phyloP scores from a whole-genome alignment of 208 protist genomes.

The Wallacemonas sp. region DNA sequence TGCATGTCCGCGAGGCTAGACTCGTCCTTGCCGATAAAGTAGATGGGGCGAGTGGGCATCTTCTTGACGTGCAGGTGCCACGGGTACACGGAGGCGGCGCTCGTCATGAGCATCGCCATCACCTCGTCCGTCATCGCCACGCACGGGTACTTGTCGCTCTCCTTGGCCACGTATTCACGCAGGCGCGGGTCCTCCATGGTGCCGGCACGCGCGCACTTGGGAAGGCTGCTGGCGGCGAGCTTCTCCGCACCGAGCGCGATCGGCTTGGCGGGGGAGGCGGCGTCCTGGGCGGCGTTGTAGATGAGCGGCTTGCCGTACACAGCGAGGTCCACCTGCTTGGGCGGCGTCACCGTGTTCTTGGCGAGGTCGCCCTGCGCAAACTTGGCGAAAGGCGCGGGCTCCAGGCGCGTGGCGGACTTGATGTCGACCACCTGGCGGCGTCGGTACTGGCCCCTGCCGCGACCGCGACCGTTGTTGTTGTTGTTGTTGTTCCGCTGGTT shows the following conservation, averaged over 20 bases:
- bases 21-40: conserved; percentile 64
- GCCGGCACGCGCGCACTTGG: conserved; percentile 36
- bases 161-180: conserved; percentile 44
- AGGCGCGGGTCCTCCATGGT: conserved; percentile 54
- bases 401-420: conserved; percentile 14
- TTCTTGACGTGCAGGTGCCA: conserved; percentile 82
- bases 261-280: conserved; percentile 39
- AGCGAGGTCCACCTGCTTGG: conserved; percentile 47
- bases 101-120: conserved; percentile 83
- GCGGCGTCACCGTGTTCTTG: conserved; percentile 31
- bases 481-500: conserved; percentile 28
- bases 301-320: conserved; percentile 57
- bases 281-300: conserved; percentile 69
- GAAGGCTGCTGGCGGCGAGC: conserved; percentile 32
- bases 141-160: conserved; percentile 41
- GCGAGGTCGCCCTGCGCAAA: conserved; percentile 40
- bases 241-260: conserved; percentile 48
- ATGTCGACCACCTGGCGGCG: conserved; percentile 20
- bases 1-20: conserved; percentile 59
- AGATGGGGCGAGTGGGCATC: conserved; percentile 41
- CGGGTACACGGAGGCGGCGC: conserved; percentile 70
- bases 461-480: conserved; percentile 21
- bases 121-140: conserved; percentile 82
- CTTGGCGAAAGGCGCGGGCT: conserved; percentile 23
- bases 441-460: conserved; percentile 24